phyloP scores from a whole-genome alignment of 2,329 filamentous ascomycete species.

The Pseudogymnoascus sp. region DNA sequence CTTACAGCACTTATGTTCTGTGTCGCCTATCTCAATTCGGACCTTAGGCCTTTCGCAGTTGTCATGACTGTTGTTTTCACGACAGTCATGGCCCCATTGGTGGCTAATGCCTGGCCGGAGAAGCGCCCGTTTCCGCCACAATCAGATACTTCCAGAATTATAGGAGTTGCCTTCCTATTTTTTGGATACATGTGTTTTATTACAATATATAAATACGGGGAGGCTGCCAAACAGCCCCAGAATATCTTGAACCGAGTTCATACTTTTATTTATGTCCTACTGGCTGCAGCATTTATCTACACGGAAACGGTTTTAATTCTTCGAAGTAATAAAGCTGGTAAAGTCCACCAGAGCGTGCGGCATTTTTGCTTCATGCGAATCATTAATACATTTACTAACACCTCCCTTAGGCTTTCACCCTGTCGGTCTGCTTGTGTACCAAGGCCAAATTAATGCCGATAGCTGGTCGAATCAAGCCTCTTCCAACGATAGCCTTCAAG shows the following conservation, averaged over 20 bases:
- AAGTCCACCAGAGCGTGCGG: neutral
- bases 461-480: constrained; percentile 15
- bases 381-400: neutral
- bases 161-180: neutral
- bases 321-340: constrained; percentile 5
- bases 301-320: neutral
- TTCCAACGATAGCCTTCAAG: constrained; percentile 12
- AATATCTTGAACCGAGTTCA: constrained; percentile 4
- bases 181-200: constrained; percentile 7
- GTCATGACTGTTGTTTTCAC: constrained; percentile 5
- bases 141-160: neutral
- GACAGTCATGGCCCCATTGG: constrained; percentile 5
- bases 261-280: neutral
- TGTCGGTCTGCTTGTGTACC: constrained; percentile 13
- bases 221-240: neutral
- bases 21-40: neutral
- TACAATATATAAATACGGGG: constrained; percentile 1
- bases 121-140: constrained; percentile 9
- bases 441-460: constrained; percentile 3
- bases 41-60: constrained; percentile 8
- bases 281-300: neutral
- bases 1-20: neutral
- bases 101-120: neutral
- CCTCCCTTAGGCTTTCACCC: constrained; percentile 10
- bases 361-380: neutral